These are phyloP conservation scores for Diaporthe sp. DNA, from an alignment of 2,329 filamentous ascomycete genomes.

Conservation along the genomic window DNA sequence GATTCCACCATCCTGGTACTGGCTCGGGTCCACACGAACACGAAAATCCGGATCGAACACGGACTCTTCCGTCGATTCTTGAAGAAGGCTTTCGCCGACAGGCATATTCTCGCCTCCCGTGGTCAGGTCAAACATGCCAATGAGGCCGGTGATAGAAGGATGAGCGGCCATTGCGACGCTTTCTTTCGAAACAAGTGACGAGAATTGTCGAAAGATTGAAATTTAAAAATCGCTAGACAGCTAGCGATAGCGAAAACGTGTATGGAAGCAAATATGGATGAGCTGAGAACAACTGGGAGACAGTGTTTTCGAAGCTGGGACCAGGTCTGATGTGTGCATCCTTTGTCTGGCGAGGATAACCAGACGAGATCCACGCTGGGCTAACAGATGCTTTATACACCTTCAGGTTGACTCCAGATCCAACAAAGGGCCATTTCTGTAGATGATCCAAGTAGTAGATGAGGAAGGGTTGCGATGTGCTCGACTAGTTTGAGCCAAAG, in stretches of 20 bases:
- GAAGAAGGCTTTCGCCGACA: neutral
- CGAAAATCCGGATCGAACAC: slow-evolving; percentile 1
- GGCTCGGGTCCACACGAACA: neutral
- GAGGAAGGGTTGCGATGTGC: neutral
- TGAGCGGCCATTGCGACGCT: neutral
- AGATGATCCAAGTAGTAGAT: neutral
- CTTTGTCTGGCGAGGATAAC: neutral
- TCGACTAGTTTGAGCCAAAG: neutral
- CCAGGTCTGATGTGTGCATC: too few species aligned
- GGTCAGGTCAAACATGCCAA: neutral
- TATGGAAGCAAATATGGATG: neutral
- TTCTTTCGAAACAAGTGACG: neutral
- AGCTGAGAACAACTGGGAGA: neutral
- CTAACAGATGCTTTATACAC: neutral
- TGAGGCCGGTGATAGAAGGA: neutral
- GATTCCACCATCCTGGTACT: neutral
- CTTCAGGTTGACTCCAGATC: neutral
- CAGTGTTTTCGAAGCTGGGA: neutral
- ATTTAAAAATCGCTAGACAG: neutral
- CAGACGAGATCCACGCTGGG: neutral
- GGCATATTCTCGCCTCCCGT: neutral
- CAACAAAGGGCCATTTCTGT: neutral
- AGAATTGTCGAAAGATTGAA: neutral
- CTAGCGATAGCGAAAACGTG: neutral
- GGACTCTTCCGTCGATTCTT: neutral